Evolutionary conservation across 2,329 filamentous ascomycete genomes (phyloP), one percentile per base, ranked within the genome.

Genomic region (Hawksworthiomyces lignivorus): DNA sequence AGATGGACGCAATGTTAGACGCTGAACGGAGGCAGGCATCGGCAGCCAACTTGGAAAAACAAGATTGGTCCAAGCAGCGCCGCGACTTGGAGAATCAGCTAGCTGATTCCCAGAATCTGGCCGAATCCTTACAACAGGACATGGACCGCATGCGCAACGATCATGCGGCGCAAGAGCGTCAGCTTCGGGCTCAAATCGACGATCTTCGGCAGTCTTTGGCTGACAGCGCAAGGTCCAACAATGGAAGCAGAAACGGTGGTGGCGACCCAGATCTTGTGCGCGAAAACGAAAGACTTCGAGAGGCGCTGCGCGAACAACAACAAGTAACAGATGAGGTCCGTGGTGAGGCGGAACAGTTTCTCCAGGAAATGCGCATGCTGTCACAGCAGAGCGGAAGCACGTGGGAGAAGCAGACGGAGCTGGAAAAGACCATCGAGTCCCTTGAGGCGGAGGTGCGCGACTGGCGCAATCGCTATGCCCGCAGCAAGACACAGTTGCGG

Each of bases 381-480:
- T 94, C 89, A 5, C 75, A 87, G 50, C 82, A 88, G 52, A 92
- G 84, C 54, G 80, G 80, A 49, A 73, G 81, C 10, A 81, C 83
- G 7, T 83, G 86, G 60, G 87, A 94, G 51, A 83, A 82, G 51
- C 89, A 97, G 60, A 80, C 87, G 39, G 78, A 81, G 52, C 71
- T 97, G 49, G 79, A 84, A 41, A 75, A 74, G 49, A 84, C 84
- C 34, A 81, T 96, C 24, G 73, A 84, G 43, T 70, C 75, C 41
- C 72, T 98, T 6, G 87, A 96, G 61, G 70, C 77, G 18, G 88
- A 97, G 57, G 79, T 94, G 35, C 83, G 84, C 41, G 82, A 89
- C 38, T 98, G 92, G 92, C 87, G 88, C 57, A 80, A 82, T 52
- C 84, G 89, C 34, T 97, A 96, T 57, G 84, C 88, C 20, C 84